Evolutionary conservation across 2,329 filamentous ascomycete species (phyloP).

Genomic region (Penicillium psychrosexuale): DNA sequence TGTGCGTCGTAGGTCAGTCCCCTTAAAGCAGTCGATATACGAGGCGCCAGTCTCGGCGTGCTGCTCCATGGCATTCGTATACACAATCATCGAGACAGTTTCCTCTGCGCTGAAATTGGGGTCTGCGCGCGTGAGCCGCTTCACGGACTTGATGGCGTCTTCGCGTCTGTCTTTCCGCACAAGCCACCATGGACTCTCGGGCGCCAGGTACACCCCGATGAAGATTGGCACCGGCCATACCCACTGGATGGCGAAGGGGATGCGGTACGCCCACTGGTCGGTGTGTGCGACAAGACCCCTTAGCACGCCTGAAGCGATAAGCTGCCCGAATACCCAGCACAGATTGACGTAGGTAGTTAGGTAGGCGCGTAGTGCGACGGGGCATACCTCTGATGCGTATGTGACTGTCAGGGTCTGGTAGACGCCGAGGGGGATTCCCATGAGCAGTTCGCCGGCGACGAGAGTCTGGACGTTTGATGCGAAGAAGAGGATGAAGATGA

Average conservation of each 20-base stretch:
- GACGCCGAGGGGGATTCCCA: slow-evolving; percentile 41
- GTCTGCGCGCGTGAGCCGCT: slow-evolving; percentile 25
- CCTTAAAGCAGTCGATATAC: slow-evolving; percentile 32
- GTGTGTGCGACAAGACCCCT: slow-evolving; percentile 28
- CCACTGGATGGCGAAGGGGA: slow-evolving; percentile 39
- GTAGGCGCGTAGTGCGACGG: slow-evolving; percentile 33
- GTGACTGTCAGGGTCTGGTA: slow-evolving; percentile 36
- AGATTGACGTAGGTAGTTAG: slow-evolving; percentile 40
- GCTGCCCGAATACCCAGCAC: slow-evolving; percentile 44
- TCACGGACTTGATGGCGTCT: slow-evolving; percentile 34
- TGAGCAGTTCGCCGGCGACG: slow-evolving; percentile 39
- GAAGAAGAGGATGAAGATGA: slow-evolving; percentile 43
- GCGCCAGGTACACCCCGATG: slow-evolving; percentile 27
- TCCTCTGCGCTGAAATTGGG: slow-evolving; percentile 28
- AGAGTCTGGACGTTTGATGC: slow-evolving; percentile 35
- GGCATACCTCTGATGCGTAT: slow-evolving; percentile 41
- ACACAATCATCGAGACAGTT: slow-evolving; percentile 38
- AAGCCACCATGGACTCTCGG: slow-evolving; percentile 41
- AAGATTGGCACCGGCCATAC: slow-evolving; percentile 26
- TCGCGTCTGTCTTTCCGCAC: slow-evolving; percentile 35
- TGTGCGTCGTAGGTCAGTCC: slow-evolving; percentile 37
- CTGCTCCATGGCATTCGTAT: slow-evolving; percentile 36
- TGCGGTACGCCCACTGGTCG: slow-evolving; percentile 37
- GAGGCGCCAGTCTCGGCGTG: slow-evolving; percentile 15
- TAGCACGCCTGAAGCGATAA: slow-evolving; percentile 37